phyloP scores from a whole-genome alignment of 768 basidiomycete genomes.

The Pulveroboletus sp. region DNA sequence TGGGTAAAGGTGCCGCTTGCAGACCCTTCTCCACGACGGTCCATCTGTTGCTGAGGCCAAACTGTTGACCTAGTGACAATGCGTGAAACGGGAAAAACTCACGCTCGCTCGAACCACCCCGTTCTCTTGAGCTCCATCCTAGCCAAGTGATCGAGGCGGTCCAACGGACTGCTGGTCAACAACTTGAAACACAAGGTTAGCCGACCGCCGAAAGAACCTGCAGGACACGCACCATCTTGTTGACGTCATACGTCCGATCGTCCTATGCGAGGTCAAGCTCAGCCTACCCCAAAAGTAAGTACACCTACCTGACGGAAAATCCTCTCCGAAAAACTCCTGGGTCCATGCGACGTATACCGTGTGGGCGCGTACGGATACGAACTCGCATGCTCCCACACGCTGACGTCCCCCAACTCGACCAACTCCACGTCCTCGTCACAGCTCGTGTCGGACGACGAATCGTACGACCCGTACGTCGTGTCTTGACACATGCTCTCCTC shows the following conservation, averaged over 20 bases:
- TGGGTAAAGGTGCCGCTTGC: neutral
- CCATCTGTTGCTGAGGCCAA: conserved; percentile 26
- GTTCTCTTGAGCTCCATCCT: conserved; percentile 28
- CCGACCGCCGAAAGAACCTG: neutral
- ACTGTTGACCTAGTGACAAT: neutral
- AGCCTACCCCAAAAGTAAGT: neutral
- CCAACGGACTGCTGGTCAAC: conserved; percentile 23
- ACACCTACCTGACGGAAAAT: conserved; percentile 14
- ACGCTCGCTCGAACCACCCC: conserved; percentile 31
- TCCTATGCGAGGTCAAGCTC: conserved; percentile 10
- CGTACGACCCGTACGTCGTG: neutral
- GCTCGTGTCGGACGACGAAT: conserved; percentile 12
- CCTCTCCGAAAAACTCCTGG: conserved; percentile 1
- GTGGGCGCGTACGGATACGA: conserved; percentile 14
- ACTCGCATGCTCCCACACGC: conserved; percentile 13
- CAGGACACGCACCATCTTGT: conserved; percentile 24
- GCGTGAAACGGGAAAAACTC: neutral
- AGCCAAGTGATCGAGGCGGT: conserved; percentile 28
- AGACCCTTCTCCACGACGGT: conserved; percentile 25
- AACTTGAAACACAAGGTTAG: conserved; percentile 18
- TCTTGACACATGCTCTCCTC: conserved; percentile 10
- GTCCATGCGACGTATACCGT: neutral
- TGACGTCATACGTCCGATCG: conserved; percentile 18
- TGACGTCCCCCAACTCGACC: conserved; percentile 10
- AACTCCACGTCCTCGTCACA: conserved; percentile 20